Evolutionary conservation across 148 eudicot genomes (phyloP).

Genomic region (Cornus controversa): DNA sequence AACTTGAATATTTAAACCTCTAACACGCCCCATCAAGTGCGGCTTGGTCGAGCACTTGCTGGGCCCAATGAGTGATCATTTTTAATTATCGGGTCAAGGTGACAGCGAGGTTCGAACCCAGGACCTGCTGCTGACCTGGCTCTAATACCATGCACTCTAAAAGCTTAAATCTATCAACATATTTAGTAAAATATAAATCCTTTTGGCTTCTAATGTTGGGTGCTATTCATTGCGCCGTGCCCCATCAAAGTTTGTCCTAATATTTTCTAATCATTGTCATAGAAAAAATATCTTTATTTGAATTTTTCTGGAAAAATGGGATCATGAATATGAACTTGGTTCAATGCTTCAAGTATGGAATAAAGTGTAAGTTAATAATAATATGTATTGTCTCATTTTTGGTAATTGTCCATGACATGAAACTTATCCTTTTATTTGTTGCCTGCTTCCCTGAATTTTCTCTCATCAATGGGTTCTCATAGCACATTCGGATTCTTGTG

Average conservation of each 20-base stretch:
- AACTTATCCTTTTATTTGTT: not conserved
- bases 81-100: too few species aligned
- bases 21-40: too few species aligned
- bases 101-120: too few species aligned
- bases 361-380: not conserved
- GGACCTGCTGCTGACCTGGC: too few species aligned
- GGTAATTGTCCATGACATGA: not conserved
- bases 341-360: not conserved
- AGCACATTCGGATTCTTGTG: slow-evolving; percentile 16
- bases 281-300: too few species aligned
- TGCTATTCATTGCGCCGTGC: not conserved
- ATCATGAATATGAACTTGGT: slow-evolving; percentile 1
- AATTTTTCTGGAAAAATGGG: not conserved
- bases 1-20: too few species aligned
- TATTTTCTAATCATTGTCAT: not conserved
- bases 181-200: not conserved
- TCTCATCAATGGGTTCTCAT: slow-evolving; percentile 6
- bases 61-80: too few species aligned
- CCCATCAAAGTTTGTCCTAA: not conserved
- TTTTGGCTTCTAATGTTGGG: not conserved
- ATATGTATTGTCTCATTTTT: not conserved
- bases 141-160: too few species aligned
- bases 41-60: too few species aligned
- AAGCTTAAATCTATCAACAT: slow-evolving; percentile 3
- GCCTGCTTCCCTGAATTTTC: not conserved